Evolutionary conservation across 1,284 basidiomycete genomes (phyloP), one percentile per base, ranked within the genome.

Genomic region (Rhodotorula sp.): DNA sequence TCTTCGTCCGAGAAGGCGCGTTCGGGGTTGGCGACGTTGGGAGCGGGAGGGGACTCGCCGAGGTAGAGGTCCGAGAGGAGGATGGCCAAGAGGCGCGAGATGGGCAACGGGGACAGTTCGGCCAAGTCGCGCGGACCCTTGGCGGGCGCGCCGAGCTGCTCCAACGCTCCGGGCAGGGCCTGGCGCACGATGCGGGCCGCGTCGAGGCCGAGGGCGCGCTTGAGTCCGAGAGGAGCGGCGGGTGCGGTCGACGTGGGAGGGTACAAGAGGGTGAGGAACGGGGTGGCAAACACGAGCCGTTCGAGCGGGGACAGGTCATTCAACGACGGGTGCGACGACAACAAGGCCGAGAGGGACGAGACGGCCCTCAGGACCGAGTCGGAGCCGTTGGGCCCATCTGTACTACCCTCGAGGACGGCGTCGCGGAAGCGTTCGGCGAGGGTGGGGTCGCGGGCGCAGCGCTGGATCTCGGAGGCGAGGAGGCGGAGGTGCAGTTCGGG

Each of bases 381-480:
- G 48, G 66, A 47, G 4, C 64, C 73, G 20, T 47, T 21, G 90
- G 62, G 89, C 88, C 70, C 75, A 20, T 64, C 70, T 79, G 91
- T n/a, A n/a, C 90, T 29, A 64, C 89, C 91, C 79, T 89, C 90
- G 85, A 92, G 90, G 70, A 93, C 86, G 64, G 89, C 91, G 82
- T 93, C 91, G 73, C 90, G 86, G 81, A 93, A 93, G 74, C 91
- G 87, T 83, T 91, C 90, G 70, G 91, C 90, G 58, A 92, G 86
- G 80, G 88, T 88, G 72, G 92, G 92, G 84, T 93, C 92, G 75
- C 90, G 89, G 77, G 90, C 88, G 63, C 93, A 87, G 67, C 91
- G 87, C 79, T 92, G 90, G 4, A 87, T 90, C 83, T 93, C 92
- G 82, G 92, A 91, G n/a, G 90, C 87, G 46, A 93, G 86, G 34